phyloP scores from a whole-genome alignment of 805 yeast genomes.

The Millerago galiae region DNA sequence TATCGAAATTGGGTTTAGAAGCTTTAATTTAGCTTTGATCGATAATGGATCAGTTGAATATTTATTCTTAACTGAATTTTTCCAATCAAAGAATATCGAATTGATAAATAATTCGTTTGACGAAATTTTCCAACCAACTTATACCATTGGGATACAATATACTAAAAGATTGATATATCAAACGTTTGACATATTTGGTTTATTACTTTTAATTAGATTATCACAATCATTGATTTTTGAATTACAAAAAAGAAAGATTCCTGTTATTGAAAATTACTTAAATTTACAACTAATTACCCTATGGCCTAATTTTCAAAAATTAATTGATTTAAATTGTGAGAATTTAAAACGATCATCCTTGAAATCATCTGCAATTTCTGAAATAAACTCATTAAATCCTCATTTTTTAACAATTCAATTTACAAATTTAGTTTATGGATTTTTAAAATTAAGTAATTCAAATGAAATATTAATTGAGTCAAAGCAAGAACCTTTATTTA shows the following conservation, averaged over 20 bases:
- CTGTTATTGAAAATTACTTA: conserved; percentile 64
- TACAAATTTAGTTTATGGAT: conserved; percentile 63
- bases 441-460: conserved; percentile 47
- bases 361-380: conserved; percentile 24
- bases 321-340: conserved; percentile 74
- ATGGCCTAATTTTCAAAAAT: conserved; percentile 82
- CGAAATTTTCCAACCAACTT: conserved; percentile 48
- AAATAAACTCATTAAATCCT: conserved; percentile 35
- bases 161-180: conserved; percentile 33
- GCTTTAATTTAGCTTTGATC: conserved; percentile 62
- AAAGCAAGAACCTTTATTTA: conserved; percentile 63
- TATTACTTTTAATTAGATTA: conserved; percentile 67
- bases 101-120: conserved; percentile 37
- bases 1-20: conserved; percentile 68
- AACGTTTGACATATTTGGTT: conserved; percentile 70
- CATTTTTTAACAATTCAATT: conserved; percentile 73
- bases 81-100: conserved; percentile 37
- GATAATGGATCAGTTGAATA: conserved; percentile 79
- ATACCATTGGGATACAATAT: conserved; percentile 41
- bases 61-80: conserved; percentile 65
- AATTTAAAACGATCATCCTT: conserved; percentile 45
- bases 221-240: conserved; percentile 59
- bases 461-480: conserved; percentile 25
- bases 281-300: conserved; percentile 57
- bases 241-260: conserved; percentile 62